These are phyloP conservation scores for Vitis rupestris DNA, from an alignment of 164 flowering plant genomes.

Conservation along the genomic window DNA sequence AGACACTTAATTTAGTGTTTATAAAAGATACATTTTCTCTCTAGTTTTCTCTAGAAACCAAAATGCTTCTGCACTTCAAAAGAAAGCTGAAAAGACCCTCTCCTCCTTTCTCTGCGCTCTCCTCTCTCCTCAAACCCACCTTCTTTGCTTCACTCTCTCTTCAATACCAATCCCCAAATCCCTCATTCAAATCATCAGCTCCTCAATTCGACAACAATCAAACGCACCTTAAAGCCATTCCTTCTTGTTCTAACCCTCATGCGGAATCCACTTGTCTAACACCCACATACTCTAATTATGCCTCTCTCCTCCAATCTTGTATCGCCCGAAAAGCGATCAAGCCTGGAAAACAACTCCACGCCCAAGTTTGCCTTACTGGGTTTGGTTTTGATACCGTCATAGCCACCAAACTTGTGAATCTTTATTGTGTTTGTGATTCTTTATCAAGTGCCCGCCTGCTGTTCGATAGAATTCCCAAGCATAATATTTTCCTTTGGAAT, in stretches of 20 bases:
- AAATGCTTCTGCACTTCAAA: conserved; percentile 5
- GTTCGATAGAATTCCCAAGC: conserved; percentile 52
- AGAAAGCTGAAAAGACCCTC: conserved; percentile 10
- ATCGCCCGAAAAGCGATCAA: conserved; percentile 29
- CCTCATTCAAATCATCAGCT: conserved; percentile 5
- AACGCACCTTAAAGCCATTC: background rate
- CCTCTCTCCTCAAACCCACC: conserved; percentile 7
- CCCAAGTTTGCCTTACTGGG: conserved; percentile 30
- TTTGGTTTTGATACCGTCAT: conserved; percentile 16
- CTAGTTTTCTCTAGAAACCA: background rate
- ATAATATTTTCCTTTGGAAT: conserved; percentile 49
- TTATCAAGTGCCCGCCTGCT: conserved; percentile 32
- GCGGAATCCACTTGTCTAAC: no score
- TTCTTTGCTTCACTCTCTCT: background rate
- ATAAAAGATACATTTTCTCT: background rate
- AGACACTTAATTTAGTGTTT: background rate
- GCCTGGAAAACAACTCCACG: conserved; percentile 55
- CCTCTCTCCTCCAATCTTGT: conserved; percentile 38
- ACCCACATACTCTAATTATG: conserved; percentile 9
- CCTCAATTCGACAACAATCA: background rate
- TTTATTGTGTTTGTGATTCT: conserved; percentile 35
- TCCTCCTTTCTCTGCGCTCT: background rate
- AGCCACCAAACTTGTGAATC: conserved; percentile 44
- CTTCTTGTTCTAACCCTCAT: background rate
- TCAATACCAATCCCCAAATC: conserved; percentile 5